Evolutionary conservation across 2,329 filamentous ascomycete genomes (phyloP).

Genomic region (Sporothrix variecibatus): DNA sequence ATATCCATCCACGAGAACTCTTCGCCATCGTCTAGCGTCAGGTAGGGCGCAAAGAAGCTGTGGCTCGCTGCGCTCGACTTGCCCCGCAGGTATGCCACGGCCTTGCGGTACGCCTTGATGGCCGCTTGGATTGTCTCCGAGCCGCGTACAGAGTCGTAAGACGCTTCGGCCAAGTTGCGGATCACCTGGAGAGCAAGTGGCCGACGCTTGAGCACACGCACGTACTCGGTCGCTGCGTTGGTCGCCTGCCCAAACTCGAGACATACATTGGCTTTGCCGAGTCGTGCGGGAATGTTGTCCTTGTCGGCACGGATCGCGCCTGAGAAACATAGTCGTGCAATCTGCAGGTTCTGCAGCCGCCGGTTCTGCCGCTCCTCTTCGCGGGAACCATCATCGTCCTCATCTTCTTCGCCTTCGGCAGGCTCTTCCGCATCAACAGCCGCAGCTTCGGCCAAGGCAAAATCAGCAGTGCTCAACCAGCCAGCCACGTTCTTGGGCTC

Average conservation of each 20-base stretch:
- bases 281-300: constrained; percentile 58
- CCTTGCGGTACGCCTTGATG: constrained; percentile 51
- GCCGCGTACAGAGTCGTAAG: constrained; percentile 52
- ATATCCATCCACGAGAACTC: constrained; percentile 74
- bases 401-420: constrained; percentile 42
- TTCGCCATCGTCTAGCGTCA: constrained; percentile 39
- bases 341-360: constrained; percentile 49
- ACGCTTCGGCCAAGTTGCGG: constrained; percentile 58
- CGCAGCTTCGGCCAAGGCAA: constrained; percentile 54
- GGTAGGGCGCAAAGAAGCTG: constrained; percentile 21
- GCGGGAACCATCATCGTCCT: constrained; percentile 38
- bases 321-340: constrained; percentile 61
- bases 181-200: constrained; percentile 58
- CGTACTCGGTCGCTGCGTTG: constrained; percentile 59
- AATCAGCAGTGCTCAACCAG: constrained; percentile 62
- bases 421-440: constrained; percentile 40
- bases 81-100: constrained; percentile 44
- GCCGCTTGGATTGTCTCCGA: constrained; percentile 46
- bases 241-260: constrained; percentile 57
- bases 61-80: constrained; percentile 36
- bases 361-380: constrained; percentile 27
- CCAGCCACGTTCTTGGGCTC: constrained; percentile 60
- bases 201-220: constrained; percentile 53
- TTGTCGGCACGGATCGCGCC: constrained; percentile 60
- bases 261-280: constrained; percentile 60